Evolutionary conservation across 2,329 filamentous ascomycete species (phyloP), one percentile per base, ranked within the genome.

Genomic region (Venturia oleaginea): DNA sequence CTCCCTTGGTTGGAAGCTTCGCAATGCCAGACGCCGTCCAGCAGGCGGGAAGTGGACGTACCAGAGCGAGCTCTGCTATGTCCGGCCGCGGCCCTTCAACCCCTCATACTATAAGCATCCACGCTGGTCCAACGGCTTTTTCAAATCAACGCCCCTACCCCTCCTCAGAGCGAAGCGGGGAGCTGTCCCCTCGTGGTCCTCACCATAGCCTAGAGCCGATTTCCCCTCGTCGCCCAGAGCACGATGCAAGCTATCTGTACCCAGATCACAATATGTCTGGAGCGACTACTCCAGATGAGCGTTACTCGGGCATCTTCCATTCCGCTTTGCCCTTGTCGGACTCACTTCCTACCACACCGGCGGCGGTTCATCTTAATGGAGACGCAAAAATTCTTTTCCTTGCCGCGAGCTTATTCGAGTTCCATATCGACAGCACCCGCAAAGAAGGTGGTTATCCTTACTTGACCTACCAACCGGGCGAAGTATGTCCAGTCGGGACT

Each of bases 391-490:
- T 96, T 8, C 79, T 97, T 57, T 99, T 96, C 82, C 82, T 97
- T 22, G 94, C 92, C 17, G 94, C 93, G 24, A 96, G 91, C 70
- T 83, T 97, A 38, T 97, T 96, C 73, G 92, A 97, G 75, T 99
- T 97, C 78, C 95, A 96, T 71, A 97, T 97, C 72, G 90, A 93
- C 72, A 91, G 90, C 30, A 90, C 92, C 32, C 91, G 96, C 70
- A 87, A 90, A 65, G 94, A 97, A 77, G 93, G 90, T 66, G 94
- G 94, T 30, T 97, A 96, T 76, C 92, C 93, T 24, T 99, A 99
- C 74, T 80, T 99, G 67, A 94, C 92, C 55, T 99, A 99, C 76
- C 90, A 93, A 69, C 90, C 92, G 63, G 94, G 94, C 68, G 94
- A 99, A 80, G 87, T 89, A 74, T 71, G 83, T 77, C 43, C 37